A percentile compares a stretch with the other conserved stretches of the same genome.
These are phyloP conservation scores for Phytophthora hibernalis DNA, from an alignment of 352 stramenopile species.

Conservation along the genomic window DNA sequence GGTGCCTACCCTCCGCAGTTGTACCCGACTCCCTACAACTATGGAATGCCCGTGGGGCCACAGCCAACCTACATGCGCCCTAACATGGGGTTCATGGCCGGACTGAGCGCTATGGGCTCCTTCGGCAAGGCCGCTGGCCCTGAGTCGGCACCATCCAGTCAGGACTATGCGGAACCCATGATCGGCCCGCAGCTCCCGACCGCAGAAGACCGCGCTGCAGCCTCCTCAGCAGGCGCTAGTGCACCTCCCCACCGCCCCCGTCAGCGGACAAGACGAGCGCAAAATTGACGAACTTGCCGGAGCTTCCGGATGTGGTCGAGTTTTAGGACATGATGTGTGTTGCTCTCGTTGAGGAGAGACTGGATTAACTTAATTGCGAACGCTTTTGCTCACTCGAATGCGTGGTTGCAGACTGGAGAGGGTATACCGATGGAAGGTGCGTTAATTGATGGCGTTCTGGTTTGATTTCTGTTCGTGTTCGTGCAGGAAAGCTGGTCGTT, in stretches of 20 bases:
- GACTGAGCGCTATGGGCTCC: slow-evolving; percentile 42
- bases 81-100: slow-evolving; percentile 46
- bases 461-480: not conserved
- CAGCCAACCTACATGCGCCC: slow-evolving; percentile 40
- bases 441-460: no score
- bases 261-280: slow-evolving; percentile 9
- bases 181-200: slow-evolving; percentile 60
- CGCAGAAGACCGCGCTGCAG: slow-evolving; percentile 31
- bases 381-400: slow-evolving; percentile 15
- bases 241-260: slow-evolving; percentile 25
- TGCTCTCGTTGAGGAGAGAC: slow-evolving; percentile 14
- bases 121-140: slow-evolving; percentile 35
- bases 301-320: slow-evolving; percentile 62
- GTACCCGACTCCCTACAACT: slow-evolving; percentile 52
- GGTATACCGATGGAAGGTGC: not conserved
- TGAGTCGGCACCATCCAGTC: slow-evolving; percentile 26
- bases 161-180: slow-evolving; percentile 41
- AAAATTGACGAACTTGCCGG: slow-evolving; percentile 47
- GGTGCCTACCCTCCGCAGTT: slow-evolving; percentile 44
- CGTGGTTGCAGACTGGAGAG: no score
- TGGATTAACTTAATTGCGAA: slow-evolving; percentile 46
- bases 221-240: slow-evolving; percentile 29
- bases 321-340: slow-evolving; percentile 38
- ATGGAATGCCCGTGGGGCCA: slow-evolving; percentile 38
- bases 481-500: slow-evolving; percentile 14